Evolutionary conservation across 495 filamentous ascomycete genomes (phyloP).

Genomic region (Sabuloglossum arenarium): DNA sequence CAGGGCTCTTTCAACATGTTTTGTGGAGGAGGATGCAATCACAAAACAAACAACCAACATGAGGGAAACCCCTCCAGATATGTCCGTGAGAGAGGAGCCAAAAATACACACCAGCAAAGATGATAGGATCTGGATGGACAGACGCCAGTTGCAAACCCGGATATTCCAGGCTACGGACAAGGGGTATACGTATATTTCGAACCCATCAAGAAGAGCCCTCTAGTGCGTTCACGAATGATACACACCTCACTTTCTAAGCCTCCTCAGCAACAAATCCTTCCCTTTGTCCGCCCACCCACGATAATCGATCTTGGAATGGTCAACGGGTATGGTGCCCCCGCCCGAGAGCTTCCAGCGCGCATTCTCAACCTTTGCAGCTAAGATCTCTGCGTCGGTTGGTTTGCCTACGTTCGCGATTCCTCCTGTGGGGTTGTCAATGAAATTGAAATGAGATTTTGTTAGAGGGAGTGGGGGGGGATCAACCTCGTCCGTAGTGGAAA

Average conservation of each 20-base stretch:
- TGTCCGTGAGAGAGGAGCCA: too few species aligned
- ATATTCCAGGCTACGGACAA: too few species aligned
- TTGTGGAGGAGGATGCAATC: too few species aligned
- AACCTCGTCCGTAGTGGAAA: constrained; percentile 1
- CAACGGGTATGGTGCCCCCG: neutral
- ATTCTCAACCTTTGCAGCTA: constrained; percentile 1
- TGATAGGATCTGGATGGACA: too few species aligned
- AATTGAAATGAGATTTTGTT: neutral
- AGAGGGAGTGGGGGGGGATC: neutral
- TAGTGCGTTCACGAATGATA: too few species aligned
- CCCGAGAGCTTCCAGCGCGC: neutral
- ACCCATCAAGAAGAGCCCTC: too few species aligned
- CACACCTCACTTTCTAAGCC: neutral
- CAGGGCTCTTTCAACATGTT: too few species aligned
- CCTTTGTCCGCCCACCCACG: constrained; percentile 5
- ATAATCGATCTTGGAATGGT: constrained; percentile 2
- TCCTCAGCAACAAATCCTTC: neutral
- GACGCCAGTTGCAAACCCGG: too few species aligned
- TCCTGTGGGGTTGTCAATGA: neutral
- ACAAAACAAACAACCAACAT: too few species aligned
- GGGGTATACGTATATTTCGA: too few species aligned
- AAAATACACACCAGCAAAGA: too few species aligned
- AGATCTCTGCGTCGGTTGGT: neutral
- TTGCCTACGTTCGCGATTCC: neutral
- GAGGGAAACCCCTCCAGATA: too few species aligned